Base-by-base conservation (phyloP, 2,329 filamentous ascomycete species). In the Fusarium acutatum region DNA sequence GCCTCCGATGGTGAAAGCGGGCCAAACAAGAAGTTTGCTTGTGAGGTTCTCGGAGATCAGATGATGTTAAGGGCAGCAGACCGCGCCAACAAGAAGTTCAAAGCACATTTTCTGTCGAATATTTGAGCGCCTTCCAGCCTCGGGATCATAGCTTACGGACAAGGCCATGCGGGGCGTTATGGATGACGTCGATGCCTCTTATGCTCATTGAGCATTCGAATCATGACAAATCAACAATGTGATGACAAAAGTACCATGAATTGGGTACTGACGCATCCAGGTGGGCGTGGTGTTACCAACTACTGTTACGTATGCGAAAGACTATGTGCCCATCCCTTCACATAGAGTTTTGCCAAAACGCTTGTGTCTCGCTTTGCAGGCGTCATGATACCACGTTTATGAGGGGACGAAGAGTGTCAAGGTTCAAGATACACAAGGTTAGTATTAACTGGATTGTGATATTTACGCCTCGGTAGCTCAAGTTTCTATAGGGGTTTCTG, bases 51-150 rank as follows among this genome's bases (percentile, higher is more conserved):
- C 72, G 96, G 96, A 6, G 93, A 94, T 76, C 94, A 97, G 80
- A 95, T 98, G 79, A 90, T 94, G 86, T 90, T 92, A 74, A 88
- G 95, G 17, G 91, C 96, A 6, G 91, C 93, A 22, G 96, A 98
- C 80, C 87, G 96, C 28, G 94, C 95, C 54, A 97, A 93, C 77
- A 94, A 91, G 84, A 98, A 97, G 84, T 97, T 97, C 83, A 97
- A 96, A 83, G 87, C 90, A 79, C 95, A 96, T 80, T 94, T 94
- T 78, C 86, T 95, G 71, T 88, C 91, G 54, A 91, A 93, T 73
- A 81, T 97, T 20, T 97, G 85, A 93, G 32, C 9, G 26, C 12
- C 22, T 13, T 24, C 10, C 17, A 32, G 32, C 14, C 17, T 28
- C 20, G 8, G 15, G 20, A 54, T n/a, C 20, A 28, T 18, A 28